phyloP scores from a whole-genome alignment of 2,329 filamentous ascomycete genomes.

The Beauveria caledonica region DNA sequence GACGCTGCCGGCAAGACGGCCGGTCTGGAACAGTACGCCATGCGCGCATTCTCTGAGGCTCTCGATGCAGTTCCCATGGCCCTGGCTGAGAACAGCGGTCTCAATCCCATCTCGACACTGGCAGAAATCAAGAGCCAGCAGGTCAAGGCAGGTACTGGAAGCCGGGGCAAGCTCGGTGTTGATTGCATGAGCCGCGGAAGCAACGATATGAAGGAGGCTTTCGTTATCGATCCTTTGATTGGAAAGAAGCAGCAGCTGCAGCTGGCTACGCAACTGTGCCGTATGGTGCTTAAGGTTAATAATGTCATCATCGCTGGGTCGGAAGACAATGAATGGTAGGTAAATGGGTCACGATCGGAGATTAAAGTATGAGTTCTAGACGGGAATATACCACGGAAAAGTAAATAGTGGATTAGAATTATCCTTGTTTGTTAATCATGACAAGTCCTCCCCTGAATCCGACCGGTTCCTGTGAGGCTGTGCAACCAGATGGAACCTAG shows the following conservation, averaged over 20 bases:
- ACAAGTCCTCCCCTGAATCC: background rate
- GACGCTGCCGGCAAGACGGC: constrained; percentile 91
- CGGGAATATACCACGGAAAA: constrained; percentile 13
- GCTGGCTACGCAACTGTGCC: constrained; percentile 91
- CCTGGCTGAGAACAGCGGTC: constrained; percentile 90
- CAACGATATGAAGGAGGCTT: constrained; percentile 97
- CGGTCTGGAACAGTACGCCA: constrained; percentile 97
- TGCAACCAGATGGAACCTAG: background rate
- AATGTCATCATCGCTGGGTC: constrained; percentile 88
- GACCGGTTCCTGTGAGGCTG: constrained; percentile 6
- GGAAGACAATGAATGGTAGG: constrained; percentile 67
- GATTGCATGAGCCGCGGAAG: constrained; percentile 95
- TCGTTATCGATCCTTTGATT: constrained; percentile 96
- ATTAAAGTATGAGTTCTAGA: background rate
- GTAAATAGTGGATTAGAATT: constrained; percentile 9
- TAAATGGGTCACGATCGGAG: constrained; percentile 14
- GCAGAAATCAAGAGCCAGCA: constrained; percentile 95
- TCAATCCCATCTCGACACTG: constrained; percentile 92
- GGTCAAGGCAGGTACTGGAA: constrained; percentile 57
- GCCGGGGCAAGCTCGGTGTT: constrained; percentile 66
- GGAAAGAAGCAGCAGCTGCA: constrained; percentile 96
- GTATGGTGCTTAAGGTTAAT: constrained; percentile 97
- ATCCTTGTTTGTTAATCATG: background rate
- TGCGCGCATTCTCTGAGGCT: constrained; percentile 95
- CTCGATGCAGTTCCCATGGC: constrained; percentile 92